A percentile compares a stretch with the other conserved stretches of the same genome.
Conservation (phyloP, 2,329 filamentous ascomycete genomes). For the Aspergillus japonicus region DNA sequence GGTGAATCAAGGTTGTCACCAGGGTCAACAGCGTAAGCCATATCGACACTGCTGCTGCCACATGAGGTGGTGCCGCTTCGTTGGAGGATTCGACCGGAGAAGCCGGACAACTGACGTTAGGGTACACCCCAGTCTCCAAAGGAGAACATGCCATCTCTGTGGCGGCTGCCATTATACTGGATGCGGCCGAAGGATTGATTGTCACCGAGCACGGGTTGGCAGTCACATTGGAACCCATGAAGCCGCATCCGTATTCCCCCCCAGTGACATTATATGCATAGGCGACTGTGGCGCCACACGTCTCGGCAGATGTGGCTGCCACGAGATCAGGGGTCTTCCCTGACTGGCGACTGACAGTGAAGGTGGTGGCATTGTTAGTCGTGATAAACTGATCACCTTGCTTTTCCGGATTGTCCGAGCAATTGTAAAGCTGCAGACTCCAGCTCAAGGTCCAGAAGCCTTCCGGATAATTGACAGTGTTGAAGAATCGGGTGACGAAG, state of each 20-base stretch:
- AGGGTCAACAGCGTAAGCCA: background rate
- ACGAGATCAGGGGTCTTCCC: background rate
- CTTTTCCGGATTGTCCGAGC: background rate
- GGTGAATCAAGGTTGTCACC: background rate
- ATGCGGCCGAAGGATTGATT: constrained; percentile 1
- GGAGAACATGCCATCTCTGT: background rate
- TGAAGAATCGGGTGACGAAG: background rate
- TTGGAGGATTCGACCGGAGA: background rate
- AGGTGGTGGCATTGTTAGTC: background rate
- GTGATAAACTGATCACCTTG: background rate
- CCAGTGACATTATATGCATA: background rate
- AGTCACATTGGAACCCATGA: constrained; percentile 5
- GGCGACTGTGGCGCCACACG: background rate
- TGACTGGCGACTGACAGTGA: constrained; percentile 1
- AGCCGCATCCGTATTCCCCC: background rate
- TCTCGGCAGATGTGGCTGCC: background rate
- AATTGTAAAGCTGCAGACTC: background rate
- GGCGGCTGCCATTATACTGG: constrained; percentile 1
- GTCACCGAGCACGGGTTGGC: constrained; percentile 11
- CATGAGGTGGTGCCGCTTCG: background rate
- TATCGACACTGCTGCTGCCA: background rate
- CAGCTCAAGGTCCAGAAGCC: background rate
- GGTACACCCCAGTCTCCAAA: background rate
- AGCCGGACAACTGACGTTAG: background rate
- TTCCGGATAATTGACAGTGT: background rate